Evolutionary conservation across 1,284 basidiomycete species (phyloP), one percentile per base, ranked within the genome.

Genomic region (Marasmius fiardii): DNA sequence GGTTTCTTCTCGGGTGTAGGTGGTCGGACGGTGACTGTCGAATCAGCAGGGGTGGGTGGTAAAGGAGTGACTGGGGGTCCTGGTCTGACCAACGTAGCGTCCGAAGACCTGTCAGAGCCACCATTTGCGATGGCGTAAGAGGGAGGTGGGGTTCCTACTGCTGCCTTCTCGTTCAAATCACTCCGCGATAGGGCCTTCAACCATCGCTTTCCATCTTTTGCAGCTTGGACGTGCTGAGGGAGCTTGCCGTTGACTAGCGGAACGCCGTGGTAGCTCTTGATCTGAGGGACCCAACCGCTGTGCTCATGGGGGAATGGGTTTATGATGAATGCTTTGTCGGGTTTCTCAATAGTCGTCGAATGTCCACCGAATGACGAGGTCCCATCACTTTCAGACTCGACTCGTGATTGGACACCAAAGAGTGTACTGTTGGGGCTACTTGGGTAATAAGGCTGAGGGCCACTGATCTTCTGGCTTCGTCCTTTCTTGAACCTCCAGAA

Each of bases 201-300:
- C 44, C 24, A 53, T 48, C 20, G n/a, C 39, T 34, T 57, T 51
- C 51, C 52, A 44, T 60, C 53, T 35, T 48, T 52, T 39, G 57
- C 50, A 39, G 53, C 54, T 26, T 58, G 43, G 23, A 58, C 54
- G 26, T 58, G 54, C n/a, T 43, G 48, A 12, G 57, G 57, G 8
- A 58, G 51, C 26, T 55, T 20, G 24, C 56, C 56, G 23, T 57
- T 51, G 21, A 53, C 50, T 10, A 58, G 20, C 14, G 55, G 58
- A 23, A 59, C 56, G n/a, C 59, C 61, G 51, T 56, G 62, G 48
- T 65, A 63, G 23, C 62, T 53, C 37, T 63, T 68, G 56, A 74
- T 69, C 53, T 79, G 76, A 49, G 78, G 78, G 16, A 69, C 64
- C 77, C 77, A 79, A 24, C 67, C 66, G 41, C 68, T 68, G 53